Base-by-base conservation (phyloP, 1,139 yeast genomes). In the Yamadazyma atlantica region DNA sequence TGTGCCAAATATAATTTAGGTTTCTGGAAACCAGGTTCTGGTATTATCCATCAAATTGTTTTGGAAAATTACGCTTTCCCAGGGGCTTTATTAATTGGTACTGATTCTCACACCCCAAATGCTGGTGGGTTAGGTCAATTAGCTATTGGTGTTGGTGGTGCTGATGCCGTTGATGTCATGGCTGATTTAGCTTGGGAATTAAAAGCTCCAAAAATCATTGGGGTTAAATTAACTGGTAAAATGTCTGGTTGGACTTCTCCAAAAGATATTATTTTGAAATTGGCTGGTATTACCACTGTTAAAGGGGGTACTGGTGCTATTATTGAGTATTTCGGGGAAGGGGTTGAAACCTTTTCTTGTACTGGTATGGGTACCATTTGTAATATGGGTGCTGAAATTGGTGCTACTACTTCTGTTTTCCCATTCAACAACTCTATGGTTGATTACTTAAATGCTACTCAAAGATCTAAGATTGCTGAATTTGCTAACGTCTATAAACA, bases 61-160 rank as follows among this genome's bases (percentile, higher is more conserved):
- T 77, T 92, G 64, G 98, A 92, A 75, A 92, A 92, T 80, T 92
- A 86, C 67, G 95, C 97, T 46, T 86, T 86, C 85, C 97, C 97
- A 72, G 97, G 97, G 78, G 92, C 92, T 53, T 75, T 92, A 67
- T 80, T 92, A 73, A 85, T 92, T 55, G 97, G 98, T 77, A 90
- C 98, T 48, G 98, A 92, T 72, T 90, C 97, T 32, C 97, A 92
- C 75, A 92, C 98, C 56, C 97, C 97, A 53, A 92, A 92, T 66
- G 98, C 97, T 53, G 97, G 98, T 79, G 98, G 97, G 73, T 80
- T 92, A 60, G 98, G 98, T 75, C 95, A 86, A 76, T 78, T 90
- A 58, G 97, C 97, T 57, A 92, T 92, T 62, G 98, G 97, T 82
- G 97, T 92, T 54, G 98, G 98, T 81, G 98, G 97, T 83, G 98